These are phyloP conservation scores for Nitzschia palea DNA, from an alignment of 108 stramenopile genomes.

Conservation along the genomic window DNA sequence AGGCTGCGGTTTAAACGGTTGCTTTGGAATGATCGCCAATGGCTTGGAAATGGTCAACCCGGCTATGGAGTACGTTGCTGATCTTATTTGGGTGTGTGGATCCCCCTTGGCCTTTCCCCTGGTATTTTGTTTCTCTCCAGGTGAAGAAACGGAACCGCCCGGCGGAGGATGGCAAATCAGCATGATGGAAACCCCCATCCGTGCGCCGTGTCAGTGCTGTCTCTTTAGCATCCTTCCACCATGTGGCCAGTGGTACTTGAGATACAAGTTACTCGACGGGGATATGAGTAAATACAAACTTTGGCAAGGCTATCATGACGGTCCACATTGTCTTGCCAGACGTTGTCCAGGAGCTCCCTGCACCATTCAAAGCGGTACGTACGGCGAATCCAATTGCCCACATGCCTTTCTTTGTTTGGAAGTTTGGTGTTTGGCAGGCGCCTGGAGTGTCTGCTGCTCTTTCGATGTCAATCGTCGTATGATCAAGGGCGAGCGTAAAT, in stretches of 20 bases:
- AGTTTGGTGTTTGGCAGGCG: slow-evolving; percentile 45
- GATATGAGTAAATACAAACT: slow-evolving; percentile 70
- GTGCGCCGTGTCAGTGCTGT: slow-evolving; percentile 42
- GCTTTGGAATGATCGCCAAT: slow-evolving; percentile 45
- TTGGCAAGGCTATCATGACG: slow-evolving; percentile 65
- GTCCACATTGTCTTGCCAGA: slow-evolving; percentile 58
- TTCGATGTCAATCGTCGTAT: slow-evolving; percentile 60
- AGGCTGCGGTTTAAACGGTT: slow-evolving; percentile 44
- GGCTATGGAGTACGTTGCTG: slow-evolving; percentile 43
- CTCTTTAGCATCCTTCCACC: slow-evolving; percentile 37
- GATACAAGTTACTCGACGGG: slow-evolving; percentile 44
- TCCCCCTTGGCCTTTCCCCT: slow-evolving; percentile 66
- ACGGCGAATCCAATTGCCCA: slow-evolving; percentile 51
- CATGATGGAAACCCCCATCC: slow-evolving; percentile 46
- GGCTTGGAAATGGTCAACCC: slow-evolving; percentile 47
- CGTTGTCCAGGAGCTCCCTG: slow-evolving; percentile 51
- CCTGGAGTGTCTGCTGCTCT: slow-evolving; percentile 61
- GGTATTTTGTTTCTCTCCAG: slow-evolving; percentile 53
- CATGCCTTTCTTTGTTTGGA: slow-evolving; percentile 52
- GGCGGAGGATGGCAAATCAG: slow-evolving; percentile 56
- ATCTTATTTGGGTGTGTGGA: slow-evolving; percentile 60
- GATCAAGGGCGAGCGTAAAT: slow-evolving; percentile 46
- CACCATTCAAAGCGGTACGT: slow-evolving; percentile 60
- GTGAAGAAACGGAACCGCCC: slow-evolving; percentile 48
- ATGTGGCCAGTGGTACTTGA: slow-evolving; percentile 52